Evolutionary conservation across 495 filamentous ascomycete genomes (phyloP), one percentile per base, ranked within the genome.

Genomic region (Haplographium delicatum): DNA sequence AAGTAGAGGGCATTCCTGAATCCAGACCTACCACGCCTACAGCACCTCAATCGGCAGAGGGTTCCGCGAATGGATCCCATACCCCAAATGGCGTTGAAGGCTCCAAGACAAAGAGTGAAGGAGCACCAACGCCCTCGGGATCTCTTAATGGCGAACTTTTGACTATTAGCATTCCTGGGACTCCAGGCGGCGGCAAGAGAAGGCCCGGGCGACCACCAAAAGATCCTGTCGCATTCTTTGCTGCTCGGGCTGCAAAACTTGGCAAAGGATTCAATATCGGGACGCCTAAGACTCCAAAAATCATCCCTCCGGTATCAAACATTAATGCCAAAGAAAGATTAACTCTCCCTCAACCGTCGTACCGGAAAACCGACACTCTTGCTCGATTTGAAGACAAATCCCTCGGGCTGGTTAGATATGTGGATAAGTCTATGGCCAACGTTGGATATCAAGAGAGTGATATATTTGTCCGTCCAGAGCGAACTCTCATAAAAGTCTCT

Each of bases 381-480:
- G 58, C 69, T 19, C 67, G 76, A 18, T 79, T 79, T 41, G 76
- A 80, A 59, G 76, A 73, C 51, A 79, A 78, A 56, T 68, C 65
- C 2, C 72, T 75, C 50, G 75, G 74, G 9, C 72, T 76, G 39
- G 74, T 75, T 9, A 65, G 74, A 55, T 79, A 78, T 57, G 89
- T 96, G 40, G 90, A 96, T 64, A 87, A 87, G 50, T 83, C 87
- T 2, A 93, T 98, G 90, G 86, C 89, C 51, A 89, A 84, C 58
- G 83, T 95, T 19, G 93, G 93, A 28, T 98, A 96, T 59, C 94
- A 97, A 62, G 87, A 94, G 68, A 94, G 83, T 56, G 91, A 96
- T 61, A 73, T 89, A 35, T 96, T 87, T 59, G 74, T 86, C 23
- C 81, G 86, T 4, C 87, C 89, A 7, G 81, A 88, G 49, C 76